Conservation (phyloP, 1,139 yeast species). For the Yamadazyma membranifaciens region DNA sequence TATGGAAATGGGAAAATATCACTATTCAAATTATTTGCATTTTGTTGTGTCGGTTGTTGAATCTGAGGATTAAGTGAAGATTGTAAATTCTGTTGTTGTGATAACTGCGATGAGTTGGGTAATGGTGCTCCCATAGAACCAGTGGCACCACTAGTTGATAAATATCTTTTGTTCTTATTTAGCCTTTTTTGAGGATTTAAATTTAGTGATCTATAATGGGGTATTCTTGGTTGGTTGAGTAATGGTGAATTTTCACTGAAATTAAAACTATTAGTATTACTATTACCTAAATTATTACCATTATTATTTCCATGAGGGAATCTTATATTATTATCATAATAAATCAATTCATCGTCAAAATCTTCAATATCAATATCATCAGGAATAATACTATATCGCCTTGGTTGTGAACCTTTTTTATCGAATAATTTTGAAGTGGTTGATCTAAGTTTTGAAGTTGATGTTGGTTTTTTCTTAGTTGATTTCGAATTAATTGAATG, state of each 20-base stretch:
- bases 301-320: constrained; percentile 37
- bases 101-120: constrained; percentile 4
- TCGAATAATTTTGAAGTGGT: constrained; percentile 73
- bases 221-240: constrained; percentile 31
- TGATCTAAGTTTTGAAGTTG: constrained; percentile 48
- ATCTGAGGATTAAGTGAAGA: neutral
- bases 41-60: neutral
- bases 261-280: constrained; percentile 17
- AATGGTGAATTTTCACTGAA: constrained; percentile 35
- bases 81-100: neutral
- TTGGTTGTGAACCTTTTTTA: constrained; percentile 66
- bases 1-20: constrained; percentile 60
- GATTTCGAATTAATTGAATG: constrained; percentile 26
- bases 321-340: constrained; percentile 43
- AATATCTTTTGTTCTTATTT: constrained; percentile 32
- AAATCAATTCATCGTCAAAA: constrained; percentile 55
- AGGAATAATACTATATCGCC: constrained; percentile 71
- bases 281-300: constrained; percentile 28
- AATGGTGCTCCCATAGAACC: neutral
- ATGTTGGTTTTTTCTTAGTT: constrained; percentile 29
- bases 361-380: constrained; percentile 68
- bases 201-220: constrained; percentile 45
- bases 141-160: constrained; percentile 26
- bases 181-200: constrained; percentile 23
- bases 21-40: constrained; percentile 12